These are phyloP conservation scores for Dissophora ornata DNA, from an alignment of 192 early-diverging fungal species.

Conservation along the genomic window DNA sequence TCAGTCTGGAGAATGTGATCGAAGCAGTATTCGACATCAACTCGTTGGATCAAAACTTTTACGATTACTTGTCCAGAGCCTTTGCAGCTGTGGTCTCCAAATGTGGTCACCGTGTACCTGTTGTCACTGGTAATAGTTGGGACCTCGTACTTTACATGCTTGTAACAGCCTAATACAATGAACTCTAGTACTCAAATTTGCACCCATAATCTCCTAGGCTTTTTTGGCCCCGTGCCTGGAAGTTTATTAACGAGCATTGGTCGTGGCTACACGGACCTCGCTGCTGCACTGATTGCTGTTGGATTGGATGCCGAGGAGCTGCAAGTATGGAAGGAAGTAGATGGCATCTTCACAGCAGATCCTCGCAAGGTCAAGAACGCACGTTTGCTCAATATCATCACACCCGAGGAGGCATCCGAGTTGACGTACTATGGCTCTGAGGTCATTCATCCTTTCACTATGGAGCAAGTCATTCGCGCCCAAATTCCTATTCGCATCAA, in stretches of 20 bases:
- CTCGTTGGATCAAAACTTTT: slow-evolving; percentile 90
- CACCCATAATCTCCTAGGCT: slow-evolving; percentile 63
- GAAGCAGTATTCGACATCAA: slow-evolving; percentile 80
- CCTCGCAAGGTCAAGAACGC: slow-evolving; percentile 94
- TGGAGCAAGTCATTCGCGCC: slow-evolving; percentile 98
- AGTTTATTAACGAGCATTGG: slow-evolving; percentile 90
- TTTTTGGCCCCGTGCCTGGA: slow-evolving; percentile 95
- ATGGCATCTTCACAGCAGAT: slow-evolving; percentile 99
- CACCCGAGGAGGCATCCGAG: slow-evolving; percentile 97
- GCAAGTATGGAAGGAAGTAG: slow-evolving; percentile 99
- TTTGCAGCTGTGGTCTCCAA: slow-evolving; percentile 69
- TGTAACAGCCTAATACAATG: neutral
- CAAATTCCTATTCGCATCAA: slow-evolving; percentile 98
- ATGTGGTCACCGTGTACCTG: slow-evolving; percentile 77
- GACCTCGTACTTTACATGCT: too few species aligned
- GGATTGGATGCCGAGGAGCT: slow-evolving; percentile 90
- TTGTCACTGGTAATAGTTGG: slow-evolving; percentile 85
- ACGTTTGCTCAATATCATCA: slow-evolving; percentile 87
- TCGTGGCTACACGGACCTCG: slow-evolving; percentile 97
- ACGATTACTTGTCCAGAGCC: slow-evolving; percentile 85
- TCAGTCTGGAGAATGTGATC: slow-evolving; percentile 88
- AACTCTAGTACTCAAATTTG: neutral
- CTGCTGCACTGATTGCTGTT: slow-evolving; percentile 93
- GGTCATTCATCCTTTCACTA: slow-evolving; percentile 99
- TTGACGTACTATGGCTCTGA: slow-evolving; percentile 95